Base-by-base conservation (phyloP, 768 basidiomycete species). In the Collybiopsis luxurians region DNA sequence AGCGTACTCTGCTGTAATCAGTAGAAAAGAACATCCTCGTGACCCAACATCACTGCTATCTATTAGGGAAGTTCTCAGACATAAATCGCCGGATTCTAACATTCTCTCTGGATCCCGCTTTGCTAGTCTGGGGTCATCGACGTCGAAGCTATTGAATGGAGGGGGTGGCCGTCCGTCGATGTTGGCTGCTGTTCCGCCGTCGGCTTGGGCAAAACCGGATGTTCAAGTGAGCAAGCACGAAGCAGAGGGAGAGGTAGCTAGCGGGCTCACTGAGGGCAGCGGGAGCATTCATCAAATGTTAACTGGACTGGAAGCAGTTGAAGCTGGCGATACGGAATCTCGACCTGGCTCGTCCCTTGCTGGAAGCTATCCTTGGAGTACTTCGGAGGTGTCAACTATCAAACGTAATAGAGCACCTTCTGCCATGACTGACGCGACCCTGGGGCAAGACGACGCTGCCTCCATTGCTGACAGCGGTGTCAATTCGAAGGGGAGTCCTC, bases 41-140 rank as follows among this genome's bases (percentile, higher is more conserved):
- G 88, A 89, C 59, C 74, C 78, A 0, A 75, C 84, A 0, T 78
- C 81, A 1, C 62, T 88, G 0, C 69, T 87, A 5, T 79, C 82
- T 0, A 71, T 90, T 12, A 74, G 84, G 1, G 85, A 86, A 30
- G 86, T 87, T 9, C 69, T 89, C 4, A 75, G 85, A 12, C 79
- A 83, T 55, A 82, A 81, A 60, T 67, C 73, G 0, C 75, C 79
- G 7, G 58, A 49, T 17, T n/a, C 39, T 0, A 31, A 28, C 5
- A 48, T 59, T 26, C 52, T 59, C 36, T 55, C 53, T 2, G 45
- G 30, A 10, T 60, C 56, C 21, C 61, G 46, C 42, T 55, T 68
- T 44, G 61, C 63, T 5, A 68, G 63, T 36, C 11, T 55, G 4
- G 45, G 54, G 13, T 44, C 34, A 2, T 34, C 34, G n/a, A 55